Percentiles rank a stretch among this genome's conserved stretches.
phyloP scores from a whole-genome alignment of 2,329 filamentous ascomycete genomes.

The Esteya vermicola region DNA sequence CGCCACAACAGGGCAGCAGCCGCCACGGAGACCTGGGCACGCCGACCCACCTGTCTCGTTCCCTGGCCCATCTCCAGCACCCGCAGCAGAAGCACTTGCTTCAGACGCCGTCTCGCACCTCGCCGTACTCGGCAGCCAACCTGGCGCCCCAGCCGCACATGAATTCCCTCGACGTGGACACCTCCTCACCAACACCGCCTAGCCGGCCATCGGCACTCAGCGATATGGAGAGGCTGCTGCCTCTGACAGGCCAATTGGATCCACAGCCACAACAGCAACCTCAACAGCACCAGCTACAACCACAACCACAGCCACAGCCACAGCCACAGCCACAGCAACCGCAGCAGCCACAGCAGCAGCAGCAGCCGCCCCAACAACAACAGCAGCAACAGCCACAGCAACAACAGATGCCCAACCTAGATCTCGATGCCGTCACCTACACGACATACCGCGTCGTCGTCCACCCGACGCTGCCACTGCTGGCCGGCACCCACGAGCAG shows the following conservation, averaged over 20 bases:
- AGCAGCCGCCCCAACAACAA: no score
- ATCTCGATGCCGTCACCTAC: neutral
- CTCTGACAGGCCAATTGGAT: conserved; percentile 4
- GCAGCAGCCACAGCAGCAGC: no score
- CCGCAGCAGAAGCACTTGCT: conserved; percentile 12
- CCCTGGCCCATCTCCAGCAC: conserved; percentile 24
- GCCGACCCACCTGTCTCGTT: conserved; percentile 26
- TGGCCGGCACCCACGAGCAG: conserved; percentile 42
- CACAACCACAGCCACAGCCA: no score
- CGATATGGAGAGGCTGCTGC: conserved; percentile 14
- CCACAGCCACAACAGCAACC: neutral
- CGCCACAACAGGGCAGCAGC: conserved; percentile 17
- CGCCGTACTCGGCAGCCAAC: conserved; percentile 4
- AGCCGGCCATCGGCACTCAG: conserved; percentile 7
- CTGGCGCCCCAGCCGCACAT: conserved; percentile 8
- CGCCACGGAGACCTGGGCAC: no score
- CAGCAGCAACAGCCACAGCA: neutral
- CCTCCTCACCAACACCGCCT: neutral
- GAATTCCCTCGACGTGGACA: neutral
- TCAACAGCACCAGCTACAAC: neutral
- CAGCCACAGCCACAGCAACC: neutral
- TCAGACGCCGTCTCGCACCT: conserved; percentile 2
- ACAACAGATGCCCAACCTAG: neutral
- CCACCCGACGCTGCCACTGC: conserved; percentile 52
- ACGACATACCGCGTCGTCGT: conserved; percentile 47